Percentiles rank a stretch among this genome's conserved stretches.
phyloP scores from a whole-genome alignment of 2,329 filamentous ascomycete genomes.

The Aspergillus amoenus region DNA sequence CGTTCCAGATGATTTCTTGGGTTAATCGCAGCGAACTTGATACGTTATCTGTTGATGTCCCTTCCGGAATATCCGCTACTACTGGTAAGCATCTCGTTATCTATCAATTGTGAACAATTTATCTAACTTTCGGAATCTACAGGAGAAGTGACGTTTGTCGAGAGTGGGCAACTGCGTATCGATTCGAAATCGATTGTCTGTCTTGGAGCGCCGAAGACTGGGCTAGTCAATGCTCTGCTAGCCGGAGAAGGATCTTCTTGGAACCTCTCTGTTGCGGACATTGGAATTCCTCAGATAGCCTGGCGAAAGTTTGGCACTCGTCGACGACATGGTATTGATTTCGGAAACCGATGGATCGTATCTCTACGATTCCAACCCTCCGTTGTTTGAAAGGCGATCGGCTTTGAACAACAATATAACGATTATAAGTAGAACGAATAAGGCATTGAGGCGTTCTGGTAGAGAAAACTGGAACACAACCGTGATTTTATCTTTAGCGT shows the following conservation, averaged over 20 bases:
- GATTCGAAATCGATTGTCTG: conserved; percentile 80
- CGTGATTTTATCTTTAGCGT: conserved; percentile 2
- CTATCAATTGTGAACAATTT: neutral
- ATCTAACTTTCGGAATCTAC: conserved; percentile 1
- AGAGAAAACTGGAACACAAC: conserved; percentile 2
- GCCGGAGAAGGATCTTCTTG: conserved; percentile 60
- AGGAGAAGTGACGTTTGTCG: conserved; percentile 58
- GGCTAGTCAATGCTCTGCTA: conserved; percentile 74
- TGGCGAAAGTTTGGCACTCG: conserved; percentile 83
- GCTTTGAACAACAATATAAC: conserved; percentile 1
- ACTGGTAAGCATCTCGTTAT: conserved; percentile 63
- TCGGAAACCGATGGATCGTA: conserved; percentile 82
- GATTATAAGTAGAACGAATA: conserved; percentile 15
- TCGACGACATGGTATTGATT: conserved; percentile 80
- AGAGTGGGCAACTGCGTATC: conserved; percentile 77
- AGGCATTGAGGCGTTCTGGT: conserved; percentile 13
- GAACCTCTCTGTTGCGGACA: conserved; percentile 81
- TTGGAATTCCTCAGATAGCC: conserved; percentile 77
- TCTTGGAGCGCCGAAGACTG: conserved; percentile 82
- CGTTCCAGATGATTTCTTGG: conserved; percentile 91
- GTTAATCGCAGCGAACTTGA: conserved; percentile 82
- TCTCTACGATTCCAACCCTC: conserved; percentile 55
- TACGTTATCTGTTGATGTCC: conserved; percentile 85
- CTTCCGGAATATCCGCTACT: conserved; percentile 80
- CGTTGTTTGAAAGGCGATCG: conserved; percentile 21